Conservation (phyloP, 116 monocot genomes). For the Iris pallida region DNA sequence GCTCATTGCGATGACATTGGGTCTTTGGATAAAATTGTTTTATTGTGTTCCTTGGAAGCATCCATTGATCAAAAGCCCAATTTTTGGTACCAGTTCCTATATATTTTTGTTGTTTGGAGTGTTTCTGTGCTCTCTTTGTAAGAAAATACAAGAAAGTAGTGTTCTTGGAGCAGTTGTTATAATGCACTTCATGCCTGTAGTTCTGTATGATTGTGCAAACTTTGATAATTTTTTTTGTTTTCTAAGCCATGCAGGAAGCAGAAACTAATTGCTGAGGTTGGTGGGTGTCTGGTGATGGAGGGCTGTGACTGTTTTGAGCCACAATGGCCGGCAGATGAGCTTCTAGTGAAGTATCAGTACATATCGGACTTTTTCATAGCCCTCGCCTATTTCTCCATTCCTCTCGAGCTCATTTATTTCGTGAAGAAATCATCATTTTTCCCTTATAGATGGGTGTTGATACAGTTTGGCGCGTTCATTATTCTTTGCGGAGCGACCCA, state of each 20-base stretch:
- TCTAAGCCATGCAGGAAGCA: slow-evolving; percentile 12
- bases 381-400: slow-evolving; percentile 95
- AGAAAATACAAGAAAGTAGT: no score
- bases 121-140: no score
- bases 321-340: slow-evolving; percentile 73
- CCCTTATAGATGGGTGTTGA: slow-evolving; percentile 91
- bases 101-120: no score
- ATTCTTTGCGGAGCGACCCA: slow-evolving; percentile 97
- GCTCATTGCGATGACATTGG: no score
- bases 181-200: no score
- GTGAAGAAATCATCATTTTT: slow-evolving; percentile 94
- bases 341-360: slow-evolving; percentile 85
- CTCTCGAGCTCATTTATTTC: slow-evolving; percentile 95
- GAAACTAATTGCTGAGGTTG: slow-evolving; percentile 8
- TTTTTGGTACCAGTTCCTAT: no score
- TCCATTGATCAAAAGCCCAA: no score
- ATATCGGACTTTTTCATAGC: slow-evolving; percentile 98
- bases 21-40: no score
- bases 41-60: no score
- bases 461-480: slow-evolving; percentile 94
- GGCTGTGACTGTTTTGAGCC: slow-evolving; percentile 93
- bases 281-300: slow-evolving; percentile 64
- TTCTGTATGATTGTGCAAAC: no score
- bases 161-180: no score
- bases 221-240: background rate